Percentiles rank a stretch among this genome's conserved stretches.
These are phyloP conservation scores for Kuraishia piskuri DNA, from an alignment of 805 yeast genomes.

Conservation along the genomic window DNA sequence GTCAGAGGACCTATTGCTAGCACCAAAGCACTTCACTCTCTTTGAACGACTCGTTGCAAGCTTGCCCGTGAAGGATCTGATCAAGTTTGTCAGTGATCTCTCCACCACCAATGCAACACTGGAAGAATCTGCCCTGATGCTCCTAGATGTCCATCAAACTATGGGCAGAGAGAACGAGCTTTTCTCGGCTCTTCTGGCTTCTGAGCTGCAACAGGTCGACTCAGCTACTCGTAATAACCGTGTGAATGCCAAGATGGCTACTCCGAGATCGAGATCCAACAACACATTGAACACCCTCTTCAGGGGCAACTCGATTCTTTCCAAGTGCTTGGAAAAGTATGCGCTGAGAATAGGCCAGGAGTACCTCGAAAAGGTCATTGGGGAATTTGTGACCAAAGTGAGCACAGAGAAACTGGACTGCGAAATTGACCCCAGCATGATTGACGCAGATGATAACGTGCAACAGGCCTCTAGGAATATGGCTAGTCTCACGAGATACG, in stretches of 20 bases:
- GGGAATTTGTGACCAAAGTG: conserved; percentile 51
- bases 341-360: conserved; percentile 73
- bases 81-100: conserved; percentile 33
- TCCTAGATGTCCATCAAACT: conserved; percentile 70
- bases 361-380: conserved; percentile 64
- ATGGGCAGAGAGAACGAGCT: conserved; percentile 61
- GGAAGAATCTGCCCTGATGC: conserved; percentile 47
- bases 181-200: conserved; percentile 61
- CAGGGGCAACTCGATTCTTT: conserved; percentile 77
- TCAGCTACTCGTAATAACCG: conserved; percentile 33
- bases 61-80: conserved; percentile 43
- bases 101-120: conserved; percentile 26
- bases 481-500: conserved; percentile 38
- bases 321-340: conserved; percentile 74
- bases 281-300: conserved; percentile 58
- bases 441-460: conserved; percentile 21
- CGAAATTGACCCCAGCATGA: conserved; percentile 71
- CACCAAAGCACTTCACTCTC: conserved; percentile 49
- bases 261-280: conserved; percentile 22
- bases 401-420: conserved; percentile 43
- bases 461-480: conserved; percentile 34
- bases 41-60: conserved; percentile 54
- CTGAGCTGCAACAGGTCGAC: conserved; percentile 49
- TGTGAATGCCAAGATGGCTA: conserved; percentile 13
- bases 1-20: conserved; percentile 48